Conservation (phyloP, 345 rosid species). For the Moringa oleifera region DNA sequence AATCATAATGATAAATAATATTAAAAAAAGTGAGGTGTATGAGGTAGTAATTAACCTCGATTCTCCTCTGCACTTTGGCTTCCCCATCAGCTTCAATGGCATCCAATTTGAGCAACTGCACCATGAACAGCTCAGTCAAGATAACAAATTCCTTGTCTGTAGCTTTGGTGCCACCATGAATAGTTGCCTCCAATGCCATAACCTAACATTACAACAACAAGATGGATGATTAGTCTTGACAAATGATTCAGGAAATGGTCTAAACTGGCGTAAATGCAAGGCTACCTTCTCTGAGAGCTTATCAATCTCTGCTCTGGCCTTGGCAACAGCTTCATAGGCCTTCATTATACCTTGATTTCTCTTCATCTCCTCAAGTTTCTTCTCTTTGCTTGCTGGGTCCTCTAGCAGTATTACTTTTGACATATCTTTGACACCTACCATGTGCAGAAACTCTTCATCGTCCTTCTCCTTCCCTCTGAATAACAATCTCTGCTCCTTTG, state of each 20-base stretch:
- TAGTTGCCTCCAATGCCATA: slow-evolving; percentile 29
- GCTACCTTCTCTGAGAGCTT: slow-evolving; percentile 43
- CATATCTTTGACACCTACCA: slow-evolving; percentile 47
- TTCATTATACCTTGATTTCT: slow-evolving; percentile 23
- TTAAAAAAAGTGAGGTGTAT: neutral
- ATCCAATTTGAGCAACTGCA: slow-evolving; percentile 45
- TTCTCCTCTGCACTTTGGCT: slow-evolving; percentile 42
- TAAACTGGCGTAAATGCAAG: neutral
- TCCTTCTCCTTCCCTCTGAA: slow-evolving; percentile 50
- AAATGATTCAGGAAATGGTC: neutral
- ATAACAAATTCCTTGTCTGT: slow-evolving; percentile 35
- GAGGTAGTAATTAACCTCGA: slow-evolving; percentile 28
- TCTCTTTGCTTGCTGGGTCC: slow-evolving; percentile 54
- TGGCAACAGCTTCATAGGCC: slow-evolving; percentile 33
- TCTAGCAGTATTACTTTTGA: slow-evolving; percentile 43
- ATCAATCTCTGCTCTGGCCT: slow-evolving; percentile 42
- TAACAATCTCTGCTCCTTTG: slow-evolving; percentile 45
- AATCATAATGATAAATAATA: neutral
- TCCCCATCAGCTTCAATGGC: slow-evolving; percentile 43
- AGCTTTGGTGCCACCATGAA: slow-evolving; percentile 28
- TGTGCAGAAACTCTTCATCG: slow-evolving; percentile 38
- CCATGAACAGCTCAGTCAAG: slow-evolving; percentile 43
- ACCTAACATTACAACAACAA: slow-evolving; percentile 25
- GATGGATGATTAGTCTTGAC: neutral
- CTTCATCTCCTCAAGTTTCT: slow-evolving; percentile 39